Conservation (phyloP, 1,139 yeast genomes). For the Pichia sp. region DNA sequence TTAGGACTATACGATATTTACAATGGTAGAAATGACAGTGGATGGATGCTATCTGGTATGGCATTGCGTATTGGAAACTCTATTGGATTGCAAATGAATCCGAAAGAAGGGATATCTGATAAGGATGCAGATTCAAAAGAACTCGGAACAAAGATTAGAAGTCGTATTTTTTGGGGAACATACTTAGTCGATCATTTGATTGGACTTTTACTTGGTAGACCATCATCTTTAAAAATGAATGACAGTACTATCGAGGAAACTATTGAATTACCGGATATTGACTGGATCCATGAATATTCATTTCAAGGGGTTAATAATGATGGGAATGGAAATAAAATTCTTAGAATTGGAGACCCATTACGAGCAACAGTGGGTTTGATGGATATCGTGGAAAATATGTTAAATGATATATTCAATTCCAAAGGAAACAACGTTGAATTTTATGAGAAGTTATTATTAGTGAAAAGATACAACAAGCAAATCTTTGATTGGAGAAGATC, state of each 20-base stretch:
- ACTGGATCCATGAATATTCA: slow-evolving; percentile 49
- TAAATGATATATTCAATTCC: slow-evolving; percentile 49
- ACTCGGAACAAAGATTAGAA: slow-evolving; percentile 48
- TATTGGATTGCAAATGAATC: slow-evolving; percentile 61
- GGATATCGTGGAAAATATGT: slow-evolving; percentile 52
- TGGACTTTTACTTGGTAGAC: slow-evolving; percentile 56
- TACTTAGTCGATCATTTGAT: slow-evolving; percentile 64
- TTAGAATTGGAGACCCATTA: slow-evolving; percentile 45
- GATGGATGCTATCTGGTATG: slow-evolving; percentile 60
- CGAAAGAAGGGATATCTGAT: slow-evolving; percentile 24
- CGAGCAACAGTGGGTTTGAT: slow-evolving; percentile 49
- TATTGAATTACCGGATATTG: slow-evolving; percentile 55
- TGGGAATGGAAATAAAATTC: slow-evolving; percentile 26
- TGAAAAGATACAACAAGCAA: slow-evolving; percentile 42
- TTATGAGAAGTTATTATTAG: neutral
- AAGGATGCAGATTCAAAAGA: slow-evolving; percentile 39
- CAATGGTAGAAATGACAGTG: slow-evolving; percentile 53
- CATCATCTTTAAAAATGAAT: slow-evolving; percentile 52
- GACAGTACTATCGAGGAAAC: slow-evolving; percentile 52
- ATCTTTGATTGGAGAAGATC: slow-evolving; percentile 51
- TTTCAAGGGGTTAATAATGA: slow-evolving; percentile 13
- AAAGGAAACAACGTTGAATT: slow-evolving; percentile 30
- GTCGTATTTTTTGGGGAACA: slow-evolving; percentile 65
- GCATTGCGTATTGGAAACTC: slow-evolving; percentile 66
- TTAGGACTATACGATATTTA: slow-evolving; percentile 48